Base-by-base conservation (phyloP, 495 filamentous ascomycete genomes). In the Parmelia sp. region DNA sequence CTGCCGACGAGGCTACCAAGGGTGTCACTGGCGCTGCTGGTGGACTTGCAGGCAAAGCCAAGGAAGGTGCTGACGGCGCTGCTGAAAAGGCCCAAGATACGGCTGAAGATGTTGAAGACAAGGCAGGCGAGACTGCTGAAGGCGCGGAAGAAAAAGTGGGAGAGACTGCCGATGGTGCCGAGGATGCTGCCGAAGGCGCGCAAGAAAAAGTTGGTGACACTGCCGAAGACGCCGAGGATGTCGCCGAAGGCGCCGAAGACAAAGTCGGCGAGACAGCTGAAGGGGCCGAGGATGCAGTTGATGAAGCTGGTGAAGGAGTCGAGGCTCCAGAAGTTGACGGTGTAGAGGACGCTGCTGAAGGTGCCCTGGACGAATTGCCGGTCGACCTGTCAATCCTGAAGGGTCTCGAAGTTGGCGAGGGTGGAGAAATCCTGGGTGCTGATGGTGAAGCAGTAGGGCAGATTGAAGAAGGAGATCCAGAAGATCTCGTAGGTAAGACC, bases 301-400 rank as follows among this genome's bases (percentile, higher is more conserved):
- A 72, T 10, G 64, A 71, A 25, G 74, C 74, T 27, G 75, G 71
- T 15, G 70, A 79, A 37, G 72, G 74, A 53, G 75, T 70, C 62
- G 74, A 72, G 31, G 73, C 75, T 64, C 68, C 71, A 42, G 73
- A 74, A 25, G 71, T 74, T 21, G 69, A 73, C 37, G 73, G 62
- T 39, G 73, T 68, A 23, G 64, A 75, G 35, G 70, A 75, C 10
- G 62, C 63, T 31, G 71, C 64, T 5, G 70, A 80, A 57, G 71
- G 71, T 25, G 73, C 69, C 3, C 68, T 70, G 14, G 71, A 76
- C 4, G 71, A 71, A 15, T 59, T 73, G 17, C 75, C 74, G 0
- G 65, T 77, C 17, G 86, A 92, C 70, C 79, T 88, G 47, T 86
- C 87, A 0, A 73, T 83, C n/a, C 76, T 94, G 47, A 87, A 86